These are phyloP conservation scores for Plantago ovata DNA, from an alignment of 257 asterid genomes.

Conservation along the genomic window DNA sequence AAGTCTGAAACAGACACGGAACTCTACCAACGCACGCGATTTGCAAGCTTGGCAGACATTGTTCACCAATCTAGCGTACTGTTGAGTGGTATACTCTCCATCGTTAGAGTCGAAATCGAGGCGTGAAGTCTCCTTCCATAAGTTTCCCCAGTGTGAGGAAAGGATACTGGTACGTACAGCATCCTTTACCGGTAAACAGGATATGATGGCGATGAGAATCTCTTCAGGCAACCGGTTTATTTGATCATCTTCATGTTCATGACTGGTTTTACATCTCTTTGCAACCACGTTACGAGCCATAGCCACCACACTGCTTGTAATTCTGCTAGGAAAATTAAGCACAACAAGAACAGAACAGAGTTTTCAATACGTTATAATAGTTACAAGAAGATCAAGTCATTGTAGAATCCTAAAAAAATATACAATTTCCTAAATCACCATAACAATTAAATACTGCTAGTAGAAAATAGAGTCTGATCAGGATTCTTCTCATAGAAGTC, in stretches of 20 bases:
- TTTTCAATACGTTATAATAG: no score
- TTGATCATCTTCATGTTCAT: not conserved
- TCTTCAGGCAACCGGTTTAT: not conserved
- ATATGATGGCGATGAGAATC: not conserved
- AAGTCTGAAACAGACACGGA: not conserved
- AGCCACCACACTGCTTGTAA: no score
- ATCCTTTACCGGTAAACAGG: not conserved
- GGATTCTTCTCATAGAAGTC: no score
- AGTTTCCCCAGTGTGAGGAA: not conserved
- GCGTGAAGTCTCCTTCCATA: not conserved
- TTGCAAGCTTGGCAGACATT: not conserved
- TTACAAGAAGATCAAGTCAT: no score
- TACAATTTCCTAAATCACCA: no score
- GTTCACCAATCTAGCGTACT: not conserved
- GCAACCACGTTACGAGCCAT: no score
- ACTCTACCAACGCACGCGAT: not conserved
- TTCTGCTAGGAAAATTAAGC: no score
- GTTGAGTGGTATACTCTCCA: not conserved
- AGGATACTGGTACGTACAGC: slow-evolving; percentile 1
- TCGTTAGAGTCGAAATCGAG: not conserved
- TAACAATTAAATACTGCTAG: no score
- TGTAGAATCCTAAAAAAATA: no score
- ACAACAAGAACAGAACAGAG: no score
- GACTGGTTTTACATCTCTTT: no score
- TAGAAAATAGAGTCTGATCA: no score